Base-by-base conservation (phyloP, 257 asterid genomes). In the Solanum dulcamara region DNA sequence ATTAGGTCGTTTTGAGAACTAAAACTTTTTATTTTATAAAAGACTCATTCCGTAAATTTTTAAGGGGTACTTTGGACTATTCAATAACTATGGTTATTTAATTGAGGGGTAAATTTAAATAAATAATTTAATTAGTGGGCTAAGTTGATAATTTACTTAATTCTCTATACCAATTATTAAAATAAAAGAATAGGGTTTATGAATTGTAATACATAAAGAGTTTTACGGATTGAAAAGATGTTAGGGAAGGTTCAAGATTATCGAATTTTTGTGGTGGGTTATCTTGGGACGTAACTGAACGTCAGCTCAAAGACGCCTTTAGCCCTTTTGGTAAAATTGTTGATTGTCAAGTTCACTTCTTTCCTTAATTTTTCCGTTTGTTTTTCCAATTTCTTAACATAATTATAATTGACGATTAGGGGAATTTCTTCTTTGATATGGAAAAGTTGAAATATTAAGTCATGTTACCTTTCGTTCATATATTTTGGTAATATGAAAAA, bases 221-320 rank as follows among this genome's bases (percentile, higher is more conserved):
- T 46, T 46, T 44, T 44, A 8, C 62, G 28, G 17, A 24, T 38
- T 40, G 30, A 51, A 32, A 85, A 81, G 85, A 94, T 95, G 98
- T 93, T 93, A 83, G 97, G 93, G 88, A 94, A 93, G 89, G 98
- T 91, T 12, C 93, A 90, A 26, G 99, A 95, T 17, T 46, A 93
- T 87, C 96, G 99, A 64, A 90, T 96, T 62, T 96, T 95, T 87
- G 93, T 96, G 99, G 99, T 59, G 99, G 99, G 4, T 92, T 96
- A 81, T 91, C 98, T 35, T 91, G 93, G 94, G 96, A 94, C 74
- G 93, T 96, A 53, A 93, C 95, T 18, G 98, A 95, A 81, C 96
- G 98, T 84, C 98, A 96, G 95, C 98, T 96, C 13, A 97, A 96
- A 86, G 92, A 85, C 82, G 93, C 98, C 83, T 96, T 96, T 81